These are phyloP conservation scores for Phylloporus sp. DNA, from an alignment of 768 basidiomycete species.

Conservation along the genomic window DNA sequence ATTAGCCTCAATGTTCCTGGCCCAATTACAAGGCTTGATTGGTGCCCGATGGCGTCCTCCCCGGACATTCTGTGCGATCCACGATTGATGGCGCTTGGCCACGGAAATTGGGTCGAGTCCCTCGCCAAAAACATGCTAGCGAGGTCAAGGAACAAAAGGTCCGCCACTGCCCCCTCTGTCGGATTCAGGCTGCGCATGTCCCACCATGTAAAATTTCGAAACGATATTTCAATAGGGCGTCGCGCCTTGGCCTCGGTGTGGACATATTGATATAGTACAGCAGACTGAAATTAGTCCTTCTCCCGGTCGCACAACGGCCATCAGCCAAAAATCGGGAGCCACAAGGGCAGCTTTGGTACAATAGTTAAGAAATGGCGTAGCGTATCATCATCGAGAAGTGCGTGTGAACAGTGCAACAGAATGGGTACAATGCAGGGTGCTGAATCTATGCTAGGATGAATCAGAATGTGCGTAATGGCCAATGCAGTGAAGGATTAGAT, in stretches of 20 bases:
- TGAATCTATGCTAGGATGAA: conserved; percentile 36
- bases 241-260: conserved; percentile 1
- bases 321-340: conserved; percentile 6
- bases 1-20: conserved; percentile 7
- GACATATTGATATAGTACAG: not conserved
- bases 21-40: conserved; percentile 3
- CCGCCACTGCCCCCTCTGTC: conserved; percentile 1
- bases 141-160: conserved; percentile 7
- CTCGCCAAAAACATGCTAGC: conserved; percentile 3
- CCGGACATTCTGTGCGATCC: conserved; percentile 9
- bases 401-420: conserved; percentile 30
- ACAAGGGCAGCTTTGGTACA: conserved; percentile 22
- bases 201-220: too few species aligned
- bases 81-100: conserved; percentile 3
- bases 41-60: conserved; percentile 13
- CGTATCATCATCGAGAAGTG: conserved; percentile 29
- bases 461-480: conserved; percentile 24
- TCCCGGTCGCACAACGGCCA: conserved; percentile 10
- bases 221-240: not conserved
- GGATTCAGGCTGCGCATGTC: conserved; percentile 5
- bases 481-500: conserved; percentile 31
- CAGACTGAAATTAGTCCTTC: conserved; percentile 7
- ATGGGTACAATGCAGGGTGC: conserved; percentile 33
- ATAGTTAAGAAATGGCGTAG: conserved; percentile 31
- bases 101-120: conserved; percentile 11